A percentile compares a stretch with the other conserved stretches of the same genome.
Conservation (phyloP, 1,139 yeast species). For the Yamadazyma buinensis region DNA sequence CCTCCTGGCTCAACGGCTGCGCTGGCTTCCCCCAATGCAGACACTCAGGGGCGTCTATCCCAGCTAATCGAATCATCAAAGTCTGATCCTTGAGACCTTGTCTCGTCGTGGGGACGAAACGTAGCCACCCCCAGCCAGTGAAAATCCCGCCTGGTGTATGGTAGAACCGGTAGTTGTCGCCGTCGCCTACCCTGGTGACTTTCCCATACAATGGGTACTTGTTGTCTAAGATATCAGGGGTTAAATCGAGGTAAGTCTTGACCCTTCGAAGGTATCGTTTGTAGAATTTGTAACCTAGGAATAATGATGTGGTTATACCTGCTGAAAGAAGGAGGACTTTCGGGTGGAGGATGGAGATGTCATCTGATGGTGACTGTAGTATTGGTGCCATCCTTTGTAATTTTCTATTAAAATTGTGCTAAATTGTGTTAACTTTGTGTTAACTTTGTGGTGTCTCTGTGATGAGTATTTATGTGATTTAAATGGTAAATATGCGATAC, state of each 20-base stretch:
- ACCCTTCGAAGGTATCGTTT: conserved; percentile 33
- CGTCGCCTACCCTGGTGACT: conserved; percentile 94
- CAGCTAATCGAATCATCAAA: conserved; percentile 72
- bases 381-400: conserved; percentile 7
- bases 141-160: conserved; percentile 91
- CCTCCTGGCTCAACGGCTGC: conserved; percentile 85
- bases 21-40: conserved; percentile 94
- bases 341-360: conserved; percentile 33
- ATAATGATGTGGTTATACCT: conserved; percentile 30
- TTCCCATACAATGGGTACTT: conserved; percentile 55
- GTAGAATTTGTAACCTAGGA: conserved; percentile 32
- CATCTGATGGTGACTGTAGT: conserved; percentile 11
- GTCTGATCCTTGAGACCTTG: conserved; percentile 53
- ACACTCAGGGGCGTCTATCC: conserved; percentile 97
- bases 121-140: conserved; percentile 93
- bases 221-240: conserved; percentile 35
- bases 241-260: conserved; percentile 34
- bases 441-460: too few relatives aligned
- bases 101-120: conserved; percentile 45
- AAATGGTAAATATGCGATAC: neutral
- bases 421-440: too few relatives aligned
- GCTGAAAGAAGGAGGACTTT: conserved; percentile 39
- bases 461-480: too few relatives aligned
- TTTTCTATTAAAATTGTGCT: too few relatives aligned
- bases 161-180: conserved; percentile 87